Evolutionary conservation across 2,329 filamentous ascomycete species (phyloP).

Genomic region (Cadophora gregata): DNA sequence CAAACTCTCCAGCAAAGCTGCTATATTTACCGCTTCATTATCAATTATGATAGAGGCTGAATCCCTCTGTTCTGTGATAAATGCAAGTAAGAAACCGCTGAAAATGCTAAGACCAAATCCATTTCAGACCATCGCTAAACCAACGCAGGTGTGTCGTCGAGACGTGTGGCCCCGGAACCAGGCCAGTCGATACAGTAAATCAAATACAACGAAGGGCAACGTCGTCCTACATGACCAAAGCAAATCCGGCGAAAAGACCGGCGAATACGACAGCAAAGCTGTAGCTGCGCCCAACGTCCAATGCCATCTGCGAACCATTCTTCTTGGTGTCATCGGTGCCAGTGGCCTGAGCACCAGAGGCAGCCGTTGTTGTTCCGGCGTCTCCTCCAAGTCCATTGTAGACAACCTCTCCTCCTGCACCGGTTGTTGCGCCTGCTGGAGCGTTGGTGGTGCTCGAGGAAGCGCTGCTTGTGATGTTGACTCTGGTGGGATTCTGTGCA

Average conservation of each 20-base stretch:
- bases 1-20: not conserved
- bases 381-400: conserved; percentile 52
- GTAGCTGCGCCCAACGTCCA: conserved; percentile 61
- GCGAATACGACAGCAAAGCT: conserved; percentile 59
- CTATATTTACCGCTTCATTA: conserved; percentile 20
- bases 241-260: conserved; percentile 63
- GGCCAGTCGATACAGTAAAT: conserved; percentile 13
- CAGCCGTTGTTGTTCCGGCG: conserved; percentile 41
- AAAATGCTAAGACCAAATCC: conserved; percentile 29
- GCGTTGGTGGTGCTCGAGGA: conserved; percentile 46
- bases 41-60: conserved; percentile 30
- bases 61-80: conserved; percentile 27
- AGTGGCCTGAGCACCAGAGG: conserved; percentile 23
- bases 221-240: conserved; percentile 52
- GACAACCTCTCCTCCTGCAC: conserved; percentile 40
- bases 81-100: conserved; percentile 25
- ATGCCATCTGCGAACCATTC: conserved; percentile 46
- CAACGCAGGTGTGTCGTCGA: conserved; percentile 24
- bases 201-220: conserved; percentile 12
- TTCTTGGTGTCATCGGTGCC: conserved; percentile 35
- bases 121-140: conserved; percentile 34
- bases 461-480: conserved; percentile 57
- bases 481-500: conserved; percentile 65
- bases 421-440: conserved; percentile 47
- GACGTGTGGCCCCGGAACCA: conserved; percentile 13